Percentiles rank a stretch among this genome's conserved stretches.
Conservation (phyloP, 2,329 filamentous ascomycete genomes). For the Neofusicoccum cordaticola region DNA sequence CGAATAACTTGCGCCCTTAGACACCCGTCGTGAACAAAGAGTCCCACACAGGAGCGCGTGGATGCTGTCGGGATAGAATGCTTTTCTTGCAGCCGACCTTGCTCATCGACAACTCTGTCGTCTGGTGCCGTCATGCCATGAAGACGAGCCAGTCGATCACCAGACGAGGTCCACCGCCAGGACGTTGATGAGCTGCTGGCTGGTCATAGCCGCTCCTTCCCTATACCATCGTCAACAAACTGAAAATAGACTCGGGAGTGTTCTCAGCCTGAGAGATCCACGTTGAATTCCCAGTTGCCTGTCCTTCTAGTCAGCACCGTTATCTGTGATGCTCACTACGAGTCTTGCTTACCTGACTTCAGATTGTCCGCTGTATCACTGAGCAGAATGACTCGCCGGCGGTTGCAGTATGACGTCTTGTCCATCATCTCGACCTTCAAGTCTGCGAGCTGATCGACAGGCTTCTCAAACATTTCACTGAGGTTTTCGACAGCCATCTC, state of each 20-base stretch:
- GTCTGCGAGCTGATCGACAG: constrained; percentile 77
- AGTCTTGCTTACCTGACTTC: constrained; percentile 66
- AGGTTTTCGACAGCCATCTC: constrained; percentile 96
- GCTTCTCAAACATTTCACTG: constrained; percentile 99
- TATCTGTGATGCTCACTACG: neutral
- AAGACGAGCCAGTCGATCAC: neutral
- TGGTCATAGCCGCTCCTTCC: neutral
- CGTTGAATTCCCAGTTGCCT: constrained; percentile 17
- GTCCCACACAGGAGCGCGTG: neutral
- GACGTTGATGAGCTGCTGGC: neutral
- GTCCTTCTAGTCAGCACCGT: neutral
- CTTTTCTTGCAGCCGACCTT: neutral
- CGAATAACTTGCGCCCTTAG: neutral
- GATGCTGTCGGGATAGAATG: neutral
- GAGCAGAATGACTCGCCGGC: constrained; percentile 81
- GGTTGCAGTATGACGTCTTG: constrained; percentile 96
- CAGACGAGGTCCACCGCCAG: neutral
- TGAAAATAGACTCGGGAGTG: neutral
- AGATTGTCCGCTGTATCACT: constrained; percentile 92
- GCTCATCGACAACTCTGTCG: neutral
- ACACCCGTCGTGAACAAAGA: neutral
- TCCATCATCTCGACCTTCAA: constrained; percentile 98
- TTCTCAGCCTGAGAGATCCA: constrained; percentile 12
- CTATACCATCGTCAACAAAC: neutral
- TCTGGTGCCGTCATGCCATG: neutral